Conservation (phyloP, 176 grass and related monocot genomes). For the Musa troglodytarum region DNA sequence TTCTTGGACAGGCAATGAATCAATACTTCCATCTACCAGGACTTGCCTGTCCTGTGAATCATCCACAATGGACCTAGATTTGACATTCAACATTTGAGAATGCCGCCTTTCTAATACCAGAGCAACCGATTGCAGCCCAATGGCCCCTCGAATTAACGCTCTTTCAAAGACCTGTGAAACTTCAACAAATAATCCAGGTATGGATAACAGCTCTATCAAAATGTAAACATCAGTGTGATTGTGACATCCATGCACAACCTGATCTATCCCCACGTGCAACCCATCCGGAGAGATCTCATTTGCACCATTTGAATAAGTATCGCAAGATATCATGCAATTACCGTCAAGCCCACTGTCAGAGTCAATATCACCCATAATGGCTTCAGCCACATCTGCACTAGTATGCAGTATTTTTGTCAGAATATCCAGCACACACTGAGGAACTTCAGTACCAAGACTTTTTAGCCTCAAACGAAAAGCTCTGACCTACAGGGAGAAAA, state of each 20-base stretch:
- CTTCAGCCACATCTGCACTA: constrained; percentile 65
- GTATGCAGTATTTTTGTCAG: constrained; percentile 63
- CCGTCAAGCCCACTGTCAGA: constrained; percentile 62
- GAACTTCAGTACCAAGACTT: constrained; percentile 62
- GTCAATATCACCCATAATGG: constrained; percentile 67
- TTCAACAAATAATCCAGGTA: constrained; percentile 67
- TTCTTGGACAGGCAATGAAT: constrained; percentile 44
- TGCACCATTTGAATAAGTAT: constrained; percentile 23
- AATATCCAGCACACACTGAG: constrained; percentile 64
- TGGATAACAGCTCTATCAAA: constrained; percentile 78
- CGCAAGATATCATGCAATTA: constrained; percentile 30
- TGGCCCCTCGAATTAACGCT: constrained; percentile 44
- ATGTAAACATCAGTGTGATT: constrained; percentile 82
- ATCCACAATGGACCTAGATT: constrained; percentile 44
- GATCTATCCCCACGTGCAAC: constrained; percentile 52
- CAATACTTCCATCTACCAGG: constrained; percentile 51
- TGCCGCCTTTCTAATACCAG: constrained; percentile 79
- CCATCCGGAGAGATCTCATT: constrained; percentile 57
- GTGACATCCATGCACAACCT: constrained; percentile 40
- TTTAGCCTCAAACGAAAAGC: constrained; percentile 64
- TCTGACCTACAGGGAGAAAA: constrained; percentile 33
- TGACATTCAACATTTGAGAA: constrained; percentile 42
- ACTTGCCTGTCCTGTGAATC: constrained; percentile 48
- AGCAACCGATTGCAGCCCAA: constrained; percentile 66
- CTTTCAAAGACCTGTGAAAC: constrained; percentile 68